A percentile compares a stretch with the other conserved stretches of the same genome.
phyloP scores from a whole-genome alignment of 2,329 filamentous ascomycete species.

The Fusarium bactridioides region DNA sequence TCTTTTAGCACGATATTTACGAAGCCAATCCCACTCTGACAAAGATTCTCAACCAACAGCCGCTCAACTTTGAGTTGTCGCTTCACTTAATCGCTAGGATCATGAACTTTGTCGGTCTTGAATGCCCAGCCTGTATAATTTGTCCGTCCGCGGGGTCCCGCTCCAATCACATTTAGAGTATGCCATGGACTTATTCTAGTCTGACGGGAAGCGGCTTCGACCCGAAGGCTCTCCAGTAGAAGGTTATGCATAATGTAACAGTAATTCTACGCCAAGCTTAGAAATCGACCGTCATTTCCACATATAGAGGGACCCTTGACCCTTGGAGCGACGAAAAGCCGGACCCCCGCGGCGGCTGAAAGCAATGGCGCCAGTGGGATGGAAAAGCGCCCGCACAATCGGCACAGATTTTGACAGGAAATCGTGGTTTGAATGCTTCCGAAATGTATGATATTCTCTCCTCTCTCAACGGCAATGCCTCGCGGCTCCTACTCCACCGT shows the following conservation, averaged over 20 bases:
- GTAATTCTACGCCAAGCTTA: constrained; percentile 4
- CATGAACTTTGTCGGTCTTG: constrained; percentile 19
- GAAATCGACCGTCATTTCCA: constrained; percentile 4
- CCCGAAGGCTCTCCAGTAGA: not conserved
- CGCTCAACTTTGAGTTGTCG: not conserved
- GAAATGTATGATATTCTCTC: not conserved
- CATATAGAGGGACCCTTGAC: not conserved
- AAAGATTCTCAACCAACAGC: not conserved
- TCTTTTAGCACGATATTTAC: not conserved
- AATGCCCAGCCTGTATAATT: constrained; percentile 1
- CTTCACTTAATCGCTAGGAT: not conserved
- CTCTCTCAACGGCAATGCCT: not conserved
- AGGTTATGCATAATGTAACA: not conserved
- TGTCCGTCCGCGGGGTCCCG: constrained; percentile 1
- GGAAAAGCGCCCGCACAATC: not conserved
- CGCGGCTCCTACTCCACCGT: not conserved
- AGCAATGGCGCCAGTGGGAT: constrained; percentile 3
- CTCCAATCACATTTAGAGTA: constrained; percentile 7
- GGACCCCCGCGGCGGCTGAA: not conserved
- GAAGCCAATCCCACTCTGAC: not conserved
- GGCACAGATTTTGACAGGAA: not conserved
- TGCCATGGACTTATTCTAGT: not conserved
- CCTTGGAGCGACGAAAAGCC: not conserved
- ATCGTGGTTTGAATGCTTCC: not conserved
- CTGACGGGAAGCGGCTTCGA: not conserved